phyloP scores from a whole-genome alignment of 306 rosid species.

The Lagenaria siceraria region DNA sequence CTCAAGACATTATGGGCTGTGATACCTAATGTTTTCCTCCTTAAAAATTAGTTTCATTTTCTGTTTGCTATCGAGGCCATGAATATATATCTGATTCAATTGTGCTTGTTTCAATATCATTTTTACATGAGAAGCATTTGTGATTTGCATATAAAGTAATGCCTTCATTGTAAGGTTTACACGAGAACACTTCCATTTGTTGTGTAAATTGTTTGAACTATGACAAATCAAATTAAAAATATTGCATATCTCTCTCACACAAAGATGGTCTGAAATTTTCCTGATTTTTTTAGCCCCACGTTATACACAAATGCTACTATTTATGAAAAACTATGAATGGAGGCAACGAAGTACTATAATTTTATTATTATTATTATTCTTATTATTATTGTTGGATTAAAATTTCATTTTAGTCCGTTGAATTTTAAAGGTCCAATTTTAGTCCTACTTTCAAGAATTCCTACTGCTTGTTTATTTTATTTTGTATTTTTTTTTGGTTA shows the following conservation, averaged over 20 bases:
- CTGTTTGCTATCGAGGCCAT: neutral
- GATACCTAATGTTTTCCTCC: conserved; percentile 1
- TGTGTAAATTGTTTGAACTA: neutral
- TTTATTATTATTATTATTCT: too few species aligned
- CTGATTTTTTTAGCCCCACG: too few species aligned
- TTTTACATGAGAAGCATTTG: neutral
- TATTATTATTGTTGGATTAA: too few species aligned
- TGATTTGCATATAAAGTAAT: neutral
- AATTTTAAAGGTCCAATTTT: too few species aligned
- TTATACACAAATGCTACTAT: too few species aligned
- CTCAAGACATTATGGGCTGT: conserved; percentile 13
- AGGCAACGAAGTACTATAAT: too few species aligned
- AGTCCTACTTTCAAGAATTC: too few species aligned
- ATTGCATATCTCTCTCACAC: neutral
- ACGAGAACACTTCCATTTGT: neutral
- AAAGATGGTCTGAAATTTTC: too few species aligned
- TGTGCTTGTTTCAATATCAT: neutral
- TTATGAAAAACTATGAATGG: too few species aligned
- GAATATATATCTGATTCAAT: neutral
- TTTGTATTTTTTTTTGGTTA: too few species aligned
- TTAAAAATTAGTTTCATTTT: neutral
- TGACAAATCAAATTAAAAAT: neutral
- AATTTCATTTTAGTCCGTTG: too few species aligned
- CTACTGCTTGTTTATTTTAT: too few species aligned
- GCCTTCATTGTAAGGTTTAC: neutral